Percentiles rank a stretch among this genome's conserved stretches.
Evolutionary conservation across 2,329 filamentous ascomycete species (phyloP).

Genomic region (Fusarium mangiferae): DNA sequence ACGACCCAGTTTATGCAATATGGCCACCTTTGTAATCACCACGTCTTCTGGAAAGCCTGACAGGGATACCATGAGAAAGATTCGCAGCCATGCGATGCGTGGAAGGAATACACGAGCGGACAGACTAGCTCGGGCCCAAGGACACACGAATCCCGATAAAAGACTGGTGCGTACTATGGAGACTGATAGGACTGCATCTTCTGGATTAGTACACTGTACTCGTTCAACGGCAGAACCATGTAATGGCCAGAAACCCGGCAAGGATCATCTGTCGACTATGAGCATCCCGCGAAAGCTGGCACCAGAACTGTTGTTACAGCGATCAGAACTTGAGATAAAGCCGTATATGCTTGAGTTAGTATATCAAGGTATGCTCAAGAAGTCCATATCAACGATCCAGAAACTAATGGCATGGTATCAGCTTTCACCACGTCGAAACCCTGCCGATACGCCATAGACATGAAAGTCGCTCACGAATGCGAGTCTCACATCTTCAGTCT

Average conservation of each 20-base stretch:
- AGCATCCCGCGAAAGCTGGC: neutral
- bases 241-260: fast-evolving
- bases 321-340: neutral
- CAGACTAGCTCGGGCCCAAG: neutral
- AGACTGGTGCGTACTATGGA: fast-evolving
- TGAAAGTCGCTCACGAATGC: neutral
- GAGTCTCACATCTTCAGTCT: neutral
- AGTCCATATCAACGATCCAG: fast-evolving
- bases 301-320: neutral
- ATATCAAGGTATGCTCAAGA: neutral
- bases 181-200: fast-evolving
- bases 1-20: fast-evolving
- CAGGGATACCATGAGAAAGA: neutral
- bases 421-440: neutral
- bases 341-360: neutral
- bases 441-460: neutral
- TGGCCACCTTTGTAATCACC: neutral
- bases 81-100: neutral
- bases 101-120: neutral
- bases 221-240: fast-evolving
- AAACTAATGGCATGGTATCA: neutral
- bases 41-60: neutral
- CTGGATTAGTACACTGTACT: fast-evolving
- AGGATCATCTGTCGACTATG: fast-evolving
- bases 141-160: fast-evolving